phyloP scores from a whole-genome alignment of 2,329 filamentous ascomycete genomes.

The Alternaria triticimaculans region DNA sequence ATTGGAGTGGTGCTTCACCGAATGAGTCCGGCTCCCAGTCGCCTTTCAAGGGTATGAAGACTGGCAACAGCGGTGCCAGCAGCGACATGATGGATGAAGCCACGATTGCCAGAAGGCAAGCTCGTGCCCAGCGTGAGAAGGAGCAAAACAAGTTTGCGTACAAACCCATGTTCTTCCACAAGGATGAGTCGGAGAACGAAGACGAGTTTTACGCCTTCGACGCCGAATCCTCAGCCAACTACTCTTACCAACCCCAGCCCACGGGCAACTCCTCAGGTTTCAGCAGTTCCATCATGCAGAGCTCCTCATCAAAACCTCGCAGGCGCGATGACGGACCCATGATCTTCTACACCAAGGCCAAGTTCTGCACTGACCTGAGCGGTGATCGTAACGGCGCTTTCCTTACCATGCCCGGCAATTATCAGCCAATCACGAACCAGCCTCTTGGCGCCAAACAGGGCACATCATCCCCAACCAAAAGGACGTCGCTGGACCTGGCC shows the following conservation, averaged over 20 bases:
- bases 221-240: conserved; percentile 35
- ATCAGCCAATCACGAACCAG: conserved; percentile 40
- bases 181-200: conserved; percentile 51
- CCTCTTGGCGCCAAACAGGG: conserved; percentile 36
- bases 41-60: conserved; percentile 37
- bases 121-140: conserved; percentile 26
- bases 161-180: conserved; percentile 57
- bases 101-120: conserved; percentile 26
- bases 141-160: conserved; percentile 51
- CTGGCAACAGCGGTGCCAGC: conserved; percentile 26
- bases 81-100: conserved; percentile 25
- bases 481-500: conserved; percentile 29
- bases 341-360: conserved; percentile 81
- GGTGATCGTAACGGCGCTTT: conserved; percentile 59
- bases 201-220: conserved; percentile 45
- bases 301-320: conserved; percentile 55
- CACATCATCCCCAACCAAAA: background rate
- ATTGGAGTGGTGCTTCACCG: conserved; percentile 55
- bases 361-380: conserved; percentile 81
- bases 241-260: conserved; percentile 35
- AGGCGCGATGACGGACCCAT: conserved; percentile 73
- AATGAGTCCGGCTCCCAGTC: conserved; percentile 51
- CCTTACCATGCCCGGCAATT: conserved; percentile 28
- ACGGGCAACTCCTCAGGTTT: conserved; percentile 51
- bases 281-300: conserved; percentile 55